Conservation (phyloP, 2,329 filamentous ascomycete genomes). For the Monilinia polystroma region DNA sequence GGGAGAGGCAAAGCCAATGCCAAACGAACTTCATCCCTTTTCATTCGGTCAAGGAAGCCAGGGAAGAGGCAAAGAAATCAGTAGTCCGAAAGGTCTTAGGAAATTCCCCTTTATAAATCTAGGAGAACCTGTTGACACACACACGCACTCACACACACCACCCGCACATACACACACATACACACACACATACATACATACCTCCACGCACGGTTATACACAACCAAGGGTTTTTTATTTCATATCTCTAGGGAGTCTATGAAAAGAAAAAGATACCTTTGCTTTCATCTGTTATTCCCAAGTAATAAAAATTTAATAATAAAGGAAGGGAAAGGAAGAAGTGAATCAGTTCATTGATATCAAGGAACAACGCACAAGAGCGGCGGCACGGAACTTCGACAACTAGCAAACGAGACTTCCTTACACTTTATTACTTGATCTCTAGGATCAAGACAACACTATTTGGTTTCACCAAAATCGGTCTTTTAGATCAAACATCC, state of each 20-base stretch:
- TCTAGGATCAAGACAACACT: conserved; percentile 19
- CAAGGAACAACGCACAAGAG: conserved; percentile 11
- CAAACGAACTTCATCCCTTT: conserved; percentile 23
- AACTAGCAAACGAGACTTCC: conserved; percentile 8
- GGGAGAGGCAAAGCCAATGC: conserved; percentile 10
- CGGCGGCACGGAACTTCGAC: conserved; percentile 8
- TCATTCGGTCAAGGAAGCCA: conserved; percentile 2
- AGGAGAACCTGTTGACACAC: neutral
- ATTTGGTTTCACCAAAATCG: conserved; percentile 8
- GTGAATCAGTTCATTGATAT: conserved; percentile 12
- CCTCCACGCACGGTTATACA: neutral
- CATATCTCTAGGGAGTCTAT: neutral
- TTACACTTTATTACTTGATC: conserved; percentile 5
- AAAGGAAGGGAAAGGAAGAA: neutral
- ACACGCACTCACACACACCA: neutral
- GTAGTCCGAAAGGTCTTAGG: conserved; percentile 1
- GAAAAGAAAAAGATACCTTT: neutral
- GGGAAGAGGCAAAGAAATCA: conserved; percentile 17
- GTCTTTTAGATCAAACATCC: neutral
- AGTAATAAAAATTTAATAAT: neutral
- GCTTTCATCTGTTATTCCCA: neutral
- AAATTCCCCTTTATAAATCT: conserved; percentile 8
- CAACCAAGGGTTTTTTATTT: neutral
- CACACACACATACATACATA: neutral
- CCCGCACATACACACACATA: neutral